Percentiles rank a stretch among this genome's conserved stretches.
Conservation (phyloP, 768 basidiomycete species). For the Macrolepiota albuminosa region DNA sequence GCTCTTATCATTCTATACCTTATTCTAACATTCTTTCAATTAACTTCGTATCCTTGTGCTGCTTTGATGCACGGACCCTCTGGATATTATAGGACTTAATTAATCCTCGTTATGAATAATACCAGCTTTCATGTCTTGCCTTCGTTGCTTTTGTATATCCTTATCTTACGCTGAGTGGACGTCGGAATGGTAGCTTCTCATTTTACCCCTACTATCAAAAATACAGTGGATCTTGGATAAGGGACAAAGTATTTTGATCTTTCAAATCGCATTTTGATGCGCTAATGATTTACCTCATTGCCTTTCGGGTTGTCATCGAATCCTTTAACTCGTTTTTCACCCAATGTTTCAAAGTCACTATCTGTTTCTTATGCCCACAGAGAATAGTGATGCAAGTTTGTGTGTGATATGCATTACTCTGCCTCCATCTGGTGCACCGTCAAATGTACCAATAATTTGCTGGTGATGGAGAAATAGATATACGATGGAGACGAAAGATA, state of each 20-base stretch:
- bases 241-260: neutral
- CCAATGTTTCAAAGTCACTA: neutral
- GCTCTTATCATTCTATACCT: neutral
- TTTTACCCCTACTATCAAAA: neutral
- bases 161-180: constrained; percentile 5
- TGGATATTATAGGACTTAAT: constrained; percentile 11
- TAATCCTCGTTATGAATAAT: constrained; percentile 7
- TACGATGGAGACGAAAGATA: neutral
- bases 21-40: constrained; percentile 7
- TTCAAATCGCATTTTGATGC: neutral
- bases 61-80: constrained; percentile 5
- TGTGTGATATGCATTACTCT: too few relatives aligned
- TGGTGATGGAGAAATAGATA: neutral
- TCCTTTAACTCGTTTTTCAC: neutral
- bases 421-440: neutral
- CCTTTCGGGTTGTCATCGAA: neutral
- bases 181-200: neutral
- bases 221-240: neutral
- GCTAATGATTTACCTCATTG: neutral
- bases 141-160: neutral
- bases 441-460: neutral
- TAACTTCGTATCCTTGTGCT: constrained; percentile 9
- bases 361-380: neutral
- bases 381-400: too few relatives aligned
- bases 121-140: neutral